A percentile compares a stretch with the other conserved stretches of the same genome.
phyloP scores from a whole-genome alignment of 306 rosid species.

The Ammopiptanthus mongolicus region DNA sequence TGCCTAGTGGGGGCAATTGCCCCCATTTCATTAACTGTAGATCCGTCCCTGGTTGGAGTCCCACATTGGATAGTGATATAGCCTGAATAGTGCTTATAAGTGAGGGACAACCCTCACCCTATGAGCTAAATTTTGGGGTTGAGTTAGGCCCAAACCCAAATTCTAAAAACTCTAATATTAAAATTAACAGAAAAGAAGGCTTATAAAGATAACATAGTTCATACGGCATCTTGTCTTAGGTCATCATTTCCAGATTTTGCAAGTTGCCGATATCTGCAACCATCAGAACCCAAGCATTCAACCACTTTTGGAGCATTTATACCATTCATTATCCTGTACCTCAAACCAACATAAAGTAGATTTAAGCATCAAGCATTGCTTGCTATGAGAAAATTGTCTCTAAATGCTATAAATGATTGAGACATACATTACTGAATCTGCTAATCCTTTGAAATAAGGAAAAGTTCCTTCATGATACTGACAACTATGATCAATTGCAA shows the following conservation, averaged over 20 bases:
- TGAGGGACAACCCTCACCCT: too few relatives aligned
- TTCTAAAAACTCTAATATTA: not conserved
- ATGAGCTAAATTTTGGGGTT: too few relatives aligned
- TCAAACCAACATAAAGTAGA: slow-evolving; percentile 21
- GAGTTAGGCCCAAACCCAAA: too few relatives aligned
- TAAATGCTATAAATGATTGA: slow-evolving; percentile 3
- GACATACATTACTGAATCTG: slow-evolving; percentile 70
- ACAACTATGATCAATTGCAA: slow-evolving; percentile 74
- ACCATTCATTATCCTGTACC: slow-evolving; percentile 86
- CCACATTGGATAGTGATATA: too few relatives aligned
- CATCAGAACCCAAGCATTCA: slow-evolving; percentile 93
- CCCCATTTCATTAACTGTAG: too few relatives aligned
- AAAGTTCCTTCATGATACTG: slow-evolving; percentile 79
- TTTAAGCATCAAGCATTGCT: slow-evolving; percentile 11
- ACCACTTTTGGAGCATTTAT: slow-evolving; percentile 95
- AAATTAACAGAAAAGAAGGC: not conserved
- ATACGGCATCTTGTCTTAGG: slow-evolving; percentile 93
- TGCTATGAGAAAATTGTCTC: not conserved
- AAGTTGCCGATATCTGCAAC: slow-evolving; percentile 70
- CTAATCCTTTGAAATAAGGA: slow-evolving; percentile 82
- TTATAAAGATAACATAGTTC: slow-evolving; percentile 13
- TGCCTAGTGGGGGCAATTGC: too few relatives aligned
- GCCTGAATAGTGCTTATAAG: too few relatives aligned
- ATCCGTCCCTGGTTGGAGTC: too few relatives aligned
- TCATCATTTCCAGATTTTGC: slow-evolving; percentile 99